These are phyloP conservation scores for Coemansia sp. DNA, from an alignment of 371 early-diverging fungal genomes.

Conservation along the genomic window DNA sequence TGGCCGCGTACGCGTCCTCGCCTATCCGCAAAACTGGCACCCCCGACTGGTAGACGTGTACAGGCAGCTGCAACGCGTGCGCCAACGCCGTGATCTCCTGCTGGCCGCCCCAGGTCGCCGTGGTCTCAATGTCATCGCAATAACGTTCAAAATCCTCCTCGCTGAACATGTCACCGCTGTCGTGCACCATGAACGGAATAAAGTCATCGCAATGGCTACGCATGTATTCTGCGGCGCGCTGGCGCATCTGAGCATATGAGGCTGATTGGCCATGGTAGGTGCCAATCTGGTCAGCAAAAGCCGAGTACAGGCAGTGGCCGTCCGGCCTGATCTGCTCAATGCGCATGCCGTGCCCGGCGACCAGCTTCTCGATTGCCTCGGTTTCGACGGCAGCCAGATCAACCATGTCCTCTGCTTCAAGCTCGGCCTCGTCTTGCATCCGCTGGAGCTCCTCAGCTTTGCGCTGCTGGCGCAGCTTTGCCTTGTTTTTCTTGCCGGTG, in stretches of 20 bases:
- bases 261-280: conserved; percentile 56
- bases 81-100: conserved; percentile 82
- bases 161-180: conserved; percentile 72
- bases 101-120: conserved; percentile 95
- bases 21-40: conserved; percentile 74
- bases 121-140: conserved; percentile 74
- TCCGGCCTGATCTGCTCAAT: conserved; percentile 43
- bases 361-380: conserved; percentile 63
- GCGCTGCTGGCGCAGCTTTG: conserved; percentile 54
- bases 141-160: conserved; percentile 72
- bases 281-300: conserved; percentile 78
- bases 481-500: conserved; percentile 42
- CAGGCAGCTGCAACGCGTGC: conserved; percentile 59
- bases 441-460: conserved; percentile 76
- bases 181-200: conserved; percentile 80
- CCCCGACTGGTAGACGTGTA: conserved; percentile 73
- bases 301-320: conserved; percentile 68
- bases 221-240: conserved; percentile 78
- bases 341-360: conserved; percentile 55
- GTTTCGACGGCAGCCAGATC: conserved; percentile 75
- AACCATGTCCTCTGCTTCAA: conserved; percentile 74
- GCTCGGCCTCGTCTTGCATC: conserved; percentile 72
- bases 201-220: conserved; percentile 79
- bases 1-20: conserved; percentile 64
- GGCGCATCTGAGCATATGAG: conserved; percentile 62